Conservation (phyloP, 139 green algal species). For the Coccomyxa sp. region DNA sequence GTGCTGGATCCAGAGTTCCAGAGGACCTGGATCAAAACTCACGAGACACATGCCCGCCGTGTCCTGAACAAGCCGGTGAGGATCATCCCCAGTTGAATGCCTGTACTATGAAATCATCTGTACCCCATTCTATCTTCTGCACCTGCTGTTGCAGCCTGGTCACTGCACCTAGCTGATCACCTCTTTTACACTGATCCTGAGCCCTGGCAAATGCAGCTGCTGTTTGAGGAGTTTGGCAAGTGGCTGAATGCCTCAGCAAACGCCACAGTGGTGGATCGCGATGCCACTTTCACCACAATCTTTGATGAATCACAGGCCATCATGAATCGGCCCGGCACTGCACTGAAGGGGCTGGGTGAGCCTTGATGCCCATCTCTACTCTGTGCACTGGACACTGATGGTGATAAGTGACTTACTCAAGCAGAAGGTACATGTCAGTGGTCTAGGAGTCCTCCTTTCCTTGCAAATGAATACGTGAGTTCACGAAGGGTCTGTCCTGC, state of each 20-base stretch:
- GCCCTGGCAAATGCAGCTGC: slow-evolving; percentile 7
- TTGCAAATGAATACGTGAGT: too few species aligned
- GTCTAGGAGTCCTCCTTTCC: too few species aligned
- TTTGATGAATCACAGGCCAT: slow-evolving; percentile 6
- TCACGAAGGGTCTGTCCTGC: too few species aligned
- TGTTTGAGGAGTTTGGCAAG: slow-evolving; percentile 34
- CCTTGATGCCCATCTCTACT: too few species aligned
- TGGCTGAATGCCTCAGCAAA: slow-evolving; percentile 14
- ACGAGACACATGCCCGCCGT: slow-evolving; percentile 18
- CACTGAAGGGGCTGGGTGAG: background rate
- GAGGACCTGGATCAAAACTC: slow-evolving; percentile 37
- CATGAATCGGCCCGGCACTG: background rate
- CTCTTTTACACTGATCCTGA: background rate
- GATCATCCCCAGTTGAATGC: too few species aligned
- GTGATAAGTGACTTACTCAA: too few species aligned
- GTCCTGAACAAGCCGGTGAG: slow-evolving; percentile 26
- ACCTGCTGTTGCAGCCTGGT: background rate
- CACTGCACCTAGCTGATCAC: background rate
- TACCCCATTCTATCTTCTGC: background rate
- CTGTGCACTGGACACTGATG: too few species aligned
- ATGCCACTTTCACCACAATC: slow-evolving; percentile 11
- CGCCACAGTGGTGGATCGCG: slow-evolving; percentile 10
- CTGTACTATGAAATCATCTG: too few species aligned
- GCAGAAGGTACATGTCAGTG: too few species aligned
- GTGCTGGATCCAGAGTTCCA: slow-evolving; percentile 15